Evolutionary conservation across 2,329 filamentous ascomycete genomes (phyloP).

Genomic region (Diaporthe citri): DNA sequence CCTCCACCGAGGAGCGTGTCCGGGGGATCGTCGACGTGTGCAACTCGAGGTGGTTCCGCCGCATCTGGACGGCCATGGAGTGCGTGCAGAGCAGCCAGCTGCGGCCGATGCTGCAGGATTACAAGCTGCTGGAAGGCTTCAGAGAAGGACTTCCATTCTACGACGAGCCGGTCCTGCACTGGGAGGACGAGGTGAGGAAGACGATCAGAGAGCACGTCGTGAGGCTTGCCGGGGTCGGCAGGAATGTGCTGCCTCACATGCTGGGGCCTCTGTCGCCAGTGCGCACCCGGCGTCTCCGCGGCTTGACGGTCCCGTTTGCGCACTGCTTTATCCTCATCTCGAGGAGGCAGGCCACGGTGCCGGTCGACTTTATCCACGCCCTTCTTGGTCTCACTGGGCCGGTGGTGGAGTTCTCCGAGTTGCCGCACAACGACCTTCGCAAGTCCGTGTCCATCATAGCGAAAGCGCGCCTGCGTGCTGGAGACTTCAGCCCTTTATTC

Average conservation of each 20-base stretch:
- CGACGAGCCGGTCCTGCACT: slow-evolving; percentile 9
- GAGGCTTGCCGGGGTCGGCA: slow-evolving; percentile 4
- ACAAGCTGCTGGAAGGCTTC: slow-evolving; percentile 10
- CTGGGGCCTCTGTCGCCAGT: neutral
- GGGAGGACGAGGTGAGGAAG: neutral
- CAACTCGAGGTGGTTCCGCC: slow-evolving; percentile 42
- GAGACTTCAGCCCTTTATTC: slow-evolving; percentile 42
- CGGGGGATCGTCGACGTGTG: slow-evolving; percentile 38
- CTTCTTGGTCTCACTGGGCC: slow-evolving; percentile 29
- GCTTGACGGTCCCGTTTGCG: neutral
- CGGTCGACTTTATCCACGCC: slow-evolving; percentile 35
- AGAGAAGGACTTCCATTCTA: neutral
- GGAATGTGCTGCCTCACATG: neutral
- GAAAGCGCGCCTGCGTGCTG: slow-evolving; percentile 29
- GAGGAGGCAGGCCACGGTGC: slow-evolving; percentile 19
- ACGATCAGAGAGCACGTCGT: slow-evolving; percentile 1
- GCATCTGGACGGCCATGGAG: slow-evolving; percentile 43
- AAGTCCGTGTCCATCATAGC: slow-evolving; percentile 38
- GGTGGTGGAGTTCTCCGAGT: slow-evolving; percentile 8
- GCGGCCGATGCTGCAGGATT: slow-evolving; percentile 38
- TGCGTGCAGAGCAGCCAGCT: slow-evolving; percentile 38
- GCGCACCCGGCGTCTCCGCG: neutral
- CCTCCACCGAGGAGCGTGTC: slow-evolving; percentile 22
- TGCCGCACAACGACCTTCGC: slow-evolving; percentile 25
- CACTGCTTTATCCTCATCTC: slow-evolving; percentile 27